Conservation (phyloP, 1,139 yeast genomes). For the Wickerhamomyces sp. region DNA sequence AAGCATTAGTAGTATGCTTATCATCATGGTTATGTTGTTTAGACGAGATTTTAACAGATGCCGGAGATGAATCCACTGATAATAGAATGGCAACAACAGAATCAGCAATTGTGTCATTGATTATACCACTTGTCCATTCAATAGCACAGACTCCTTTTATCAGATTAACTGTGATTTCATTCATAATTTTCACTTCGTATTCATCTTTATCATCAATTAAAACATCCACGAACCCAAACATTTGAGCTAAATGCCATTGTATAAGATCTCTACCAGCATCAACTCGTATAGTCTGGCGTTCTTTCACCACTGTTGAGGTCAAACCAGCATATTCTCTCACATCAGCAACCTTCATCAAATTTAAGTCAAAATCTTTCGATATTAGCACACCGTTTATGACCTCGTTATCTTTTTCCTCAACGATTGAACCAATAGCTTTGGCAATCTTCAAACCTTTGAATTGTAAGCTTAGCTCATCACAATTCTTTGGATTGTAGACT, state of each 20-base stretch:
- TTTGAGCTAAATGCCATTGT: constrained; percentile 86
- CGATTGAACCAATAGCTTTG: constrained; percentile 75
- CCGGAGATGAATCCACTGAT: constrained; percentile 92
- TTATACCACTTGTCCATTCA: constrained; percentile 88
- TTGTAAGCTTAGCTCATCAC: constrained; percentile 71
- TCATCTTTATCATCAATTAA: constrained; percentile 52
- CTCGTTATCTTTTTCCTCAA: constrained; percentile 40
- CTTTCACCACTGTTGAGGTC: constrained; percentile 80
- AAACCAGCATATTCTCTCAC: constrained; percentile 85
- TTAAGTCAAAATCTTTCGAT: constrained; percentile 85
- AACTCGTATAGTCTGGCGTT: constrained; percentile 72
- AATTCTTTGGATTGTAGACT: constrained; percentile 89
- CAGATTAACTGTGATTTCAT: constrained; percentile 48
- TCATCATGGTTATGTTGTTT: constrained; percentile 45
- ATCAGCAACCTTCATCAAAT: constrained; percentile 77
- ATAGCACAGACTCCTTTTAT: constrained; percentile 53
- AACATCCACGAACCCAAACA: constrained; percentile 84
- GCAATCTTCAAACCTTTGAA: constrained; percentile 86
- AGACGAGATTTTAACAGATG: constrained; percentile 84
- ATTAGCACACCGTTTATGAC: constrained; percentile 84
- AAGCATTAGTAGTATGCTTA: constrained; percentile 23
- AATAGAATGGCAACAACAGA: constrained; percentile 85
- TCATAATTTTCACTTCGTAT: constrained; percentile 43
- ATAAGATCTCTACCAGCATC: constrained; percentile 79
- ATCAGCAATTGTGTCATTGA: constrained; percentile 93